These are phyloP conservation scores for Talaromyces sp. DNA, from an alignment of 2,329 filamentous ascomycete genomes.

Conservation along the genomic window DNA sequence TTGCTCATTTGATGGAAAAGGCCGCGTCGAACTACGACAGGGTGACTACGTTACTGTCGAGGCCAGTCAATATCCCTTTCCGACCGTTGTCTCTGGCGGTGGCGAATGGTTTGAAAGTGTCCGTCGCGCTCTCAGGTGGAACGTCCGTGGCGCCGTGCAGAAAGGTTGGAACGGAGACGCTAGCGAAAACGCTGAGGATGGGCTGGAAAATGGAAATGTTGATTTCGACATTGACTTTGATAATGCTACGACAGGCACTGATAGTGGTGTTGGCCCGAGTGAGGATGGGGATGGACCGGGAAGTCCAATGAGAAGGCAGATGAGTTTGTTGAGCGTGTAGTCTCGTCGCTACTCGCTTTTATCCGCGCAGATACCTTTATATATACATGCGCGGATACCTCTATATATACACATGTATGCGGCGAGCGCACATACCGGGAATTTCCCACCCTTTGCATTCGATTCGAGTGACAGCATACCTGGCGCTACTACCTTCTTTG, in stretches of 20 bases:
- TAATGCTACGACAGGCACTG: constrained; percentile 35
- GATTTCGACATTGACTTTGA: constrained; percentile 97
- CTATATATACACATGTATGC: not conserved
- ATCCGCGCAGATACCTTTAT: not conserved
- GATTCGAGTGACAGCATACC: not conserved
- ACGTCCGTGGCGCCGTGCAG: constrained; percentile 84
- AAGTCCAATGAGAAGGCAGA: constrained; percentile 65
- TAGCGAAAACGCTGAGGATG: constrained; percentile 31
- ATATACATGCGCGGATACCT: too few species aligned
- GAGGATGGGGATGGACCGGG: constrained; percentile 61
- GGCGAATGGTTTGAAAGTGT: constrained; percentile 98
- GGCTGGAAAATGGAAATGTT: constrained; percentile 40
- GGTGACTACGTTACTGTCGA: constrained; percentile 96
- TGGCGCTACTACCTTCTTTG: not conserved
- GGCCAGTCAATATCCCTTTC: constrained; percentile 93
- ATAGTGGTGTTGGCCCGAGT: constrained; percentile 51
- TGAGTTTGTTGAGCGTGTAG: constrained; percentile 65
- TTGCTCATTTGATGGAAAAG: constrained; percentile 96
- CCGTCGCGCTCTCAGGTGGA: constrained; percentile 87
- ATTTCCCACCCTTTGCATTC: not conserved
- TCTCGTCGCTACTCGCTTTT: not conserved
- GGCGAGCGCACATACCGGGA: not conserved
- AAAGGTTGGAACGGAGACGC: constrained; percentile 65
- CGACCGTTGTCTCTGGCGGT: constrained; percentile 82
- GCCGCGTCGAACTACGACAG: constrained; percentile 83